Evolutionary conservation across 148 eudicot species (phyloP).

Genomic region (Agrostemma githago): DNA sequence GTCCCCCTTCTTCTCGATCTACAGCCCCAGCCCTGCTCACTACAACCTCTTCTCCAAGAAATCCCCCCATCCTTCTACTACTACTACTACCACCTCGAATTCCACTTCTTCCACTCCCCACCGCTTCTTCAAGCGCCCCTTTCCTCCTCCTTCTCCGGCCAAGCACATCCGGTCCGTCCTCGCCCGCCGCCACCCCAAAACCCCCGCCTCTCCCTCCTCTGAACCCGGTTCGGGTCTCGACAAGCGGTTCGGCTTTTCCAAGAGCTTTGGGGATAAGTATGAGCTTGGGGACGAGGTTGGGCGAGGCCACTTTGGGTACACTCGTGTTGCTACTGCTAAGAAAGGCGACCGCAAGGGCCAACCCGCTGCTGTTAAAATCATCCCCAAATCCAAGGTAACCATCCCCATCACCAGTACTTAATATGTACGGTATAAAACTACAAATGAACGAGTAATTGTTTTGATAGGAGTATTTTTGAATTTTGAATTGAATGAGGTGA

Average conservation of each 20-base stretch:
- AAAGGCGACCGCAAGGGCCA: conserved; percentile 75
- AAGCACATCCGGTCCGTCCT: conserved; percentile 68
- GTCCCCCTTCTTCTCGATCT: conserved; percentile 65
- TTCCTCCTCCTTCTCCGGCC: conserved; percentile 91
- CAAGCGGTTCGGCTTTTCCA: conserved; percentile 75
- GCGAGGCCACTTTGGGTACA: conserved; percentile 97
- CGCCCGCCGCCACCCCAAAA: conserved; percentile 46
- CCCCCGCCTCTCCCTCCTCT: neutral
- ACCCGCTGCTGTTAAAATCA: conserved; percentile 85
- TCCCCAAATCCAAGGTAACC: conserved; percentile 75
- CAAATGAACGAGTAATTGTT: too few species aligned
- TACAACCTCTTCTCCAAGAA: conserved; percentile 59
- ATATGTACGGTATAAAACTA: too few species aligned
- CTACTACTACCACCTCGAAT: conserved; percentile 23
- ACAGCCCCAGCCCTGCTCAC: conserved; percentile 81
- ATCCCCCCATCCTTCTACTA: conserved; percentile 46
- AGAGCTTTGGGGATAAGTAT: conserved; percentile 60
- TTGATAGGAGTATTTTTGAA: neutral
- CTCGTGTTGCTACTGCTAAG: conserved; percentile 65
- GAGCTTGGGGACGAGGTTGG: conserved; percentile 95
- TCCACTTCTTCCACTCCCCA: conserved; percentile 55
- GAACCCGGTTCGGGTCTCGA: conserved; percentile 41
- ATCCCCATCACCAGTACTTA: too few species aligned
- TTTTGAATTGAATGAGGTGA: conserved; percentile 5
- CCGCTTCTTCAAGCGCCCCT: conserved; percentile 59